These are phyloP conservation scores for Nitzschia putrida DNA, from an alignment of 108 stramenopile genomes.

Conservation along the genomic window DNA sequence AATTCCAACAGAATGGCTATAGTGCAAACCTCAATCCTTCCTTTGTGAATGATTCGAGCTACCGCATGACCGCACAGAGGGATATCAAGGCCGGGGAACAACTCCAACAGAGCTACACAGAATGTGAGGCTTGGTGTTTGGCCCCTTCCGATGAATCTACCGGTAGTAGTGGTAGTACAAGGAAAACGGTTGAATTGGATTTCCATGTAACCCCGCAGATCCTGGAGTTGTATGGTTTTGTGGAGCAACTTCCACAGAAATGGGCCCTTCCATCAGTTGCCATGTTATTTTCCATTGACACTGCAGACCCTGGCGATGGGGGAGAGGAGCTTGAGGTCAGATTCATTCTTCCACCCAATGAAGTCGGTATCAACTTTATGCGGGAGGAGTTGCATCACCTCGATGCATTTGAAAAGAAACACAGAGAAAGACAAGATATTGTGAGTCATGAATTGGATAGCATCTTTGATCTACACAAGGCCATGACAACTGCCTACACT, in stretches of 20 bases:
- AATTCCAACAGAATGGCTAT: neutral
- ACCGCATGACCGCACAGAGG: neutral
- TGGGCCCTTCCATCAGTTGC: slow-evolving; percentile 1
- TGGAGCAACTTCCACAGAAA: slow-evolving; percentile 7
- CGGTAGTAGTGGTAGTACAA: too few species aligned
- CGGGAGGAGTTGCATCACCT: neutral
- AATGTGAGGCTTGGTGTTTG: slow-evolving; percentile 4
- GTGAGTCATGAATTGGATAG: neutral
- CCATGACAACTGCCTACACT: neutral
- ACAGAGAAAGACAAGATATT: neutral
- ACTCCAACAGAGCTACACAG: neutral
- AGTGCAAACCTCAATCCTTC: neutral
- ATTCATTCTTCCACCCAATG: slow-evolving; percentile 2
- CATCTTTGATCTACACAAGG: neutral
- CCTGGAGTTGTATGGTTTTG: slow-evolving; percentile 12
- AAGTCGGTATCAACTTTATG: neutral
- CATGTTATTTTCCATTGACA: neutral
- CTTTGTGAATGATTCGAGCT: neutral
- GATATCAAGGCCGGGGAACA: slow-evolving; percentile 5
- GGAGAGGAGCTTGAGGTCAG: neutral
- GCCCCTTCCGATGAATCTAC: neutral
- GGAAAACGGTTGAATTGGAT: too few species aligned
- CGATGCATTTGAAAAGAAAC: neutral
- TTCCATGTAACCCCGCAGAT: slow-evolving; percentile 12
- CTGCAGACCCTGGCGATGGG: neutral